Base-by-base conservation (phyloP, 768 basidiomycete species). In the Neoboletus brunneissimus region DNA sequence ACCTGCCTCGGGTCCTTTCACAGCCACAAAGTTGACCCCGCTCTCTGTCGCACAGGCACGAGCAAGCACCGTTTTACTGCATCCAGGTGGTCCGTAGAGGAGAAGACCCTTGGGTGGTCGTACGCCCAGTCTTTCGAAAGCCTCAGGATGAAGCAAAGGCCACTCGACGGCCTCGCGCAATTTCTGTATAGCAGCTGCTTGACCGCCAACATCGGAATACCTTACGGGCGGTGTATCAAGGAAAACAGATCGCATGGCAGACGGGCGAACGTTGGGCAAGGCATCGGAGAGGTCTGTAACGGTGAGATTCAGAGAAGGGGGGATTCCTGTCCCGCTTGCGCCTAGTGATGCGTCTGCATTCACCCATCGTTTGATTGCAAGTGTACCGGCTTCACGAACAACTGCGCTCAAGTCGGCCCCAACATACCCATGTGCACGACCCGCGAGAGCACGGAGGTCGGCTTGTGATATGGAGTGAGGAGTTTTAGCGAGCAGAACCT, bases 81-180 rank as follows among this genome's bases (percentile, higher is more conserved):
- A 97, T n/a, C 95, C 95, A 5, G 95, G 96, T 4, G 95, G 95
- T 5, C 95, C 95, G 71, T 95, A 99, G 16, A 98, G 76, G 44
- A 99, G 73, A 7, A 98, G 83, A 0, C 96, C 96, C 64, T 90
- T 87, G 0, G 96, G 94, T 4, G 96, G 89, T 46, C 80, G 80
- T 12, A 95, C 91, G 1, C 96, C 96, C 1, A 99, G 77, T 23
- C 95, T 80, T 64, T 81, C 81, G 69, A 99, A 98, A 15, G 89
- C 84, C 47, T 91, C 89, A 0, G 89, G 87, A 72, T 97, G 90
- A 34, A 85, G 75, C 27, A 98, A 72, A 0, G 96, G 97, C 97
- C 96, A 98, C 68, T 98, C 97, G 22, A 99, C 88, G 32, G 87
- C 86, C 73, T 99, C 94, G 48, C 85, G 81, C 40, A 99, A 77